Base-by-base conservation (phyloP, 164 flowering plant species). In the Chimonanthus salicifolius region DNA sequence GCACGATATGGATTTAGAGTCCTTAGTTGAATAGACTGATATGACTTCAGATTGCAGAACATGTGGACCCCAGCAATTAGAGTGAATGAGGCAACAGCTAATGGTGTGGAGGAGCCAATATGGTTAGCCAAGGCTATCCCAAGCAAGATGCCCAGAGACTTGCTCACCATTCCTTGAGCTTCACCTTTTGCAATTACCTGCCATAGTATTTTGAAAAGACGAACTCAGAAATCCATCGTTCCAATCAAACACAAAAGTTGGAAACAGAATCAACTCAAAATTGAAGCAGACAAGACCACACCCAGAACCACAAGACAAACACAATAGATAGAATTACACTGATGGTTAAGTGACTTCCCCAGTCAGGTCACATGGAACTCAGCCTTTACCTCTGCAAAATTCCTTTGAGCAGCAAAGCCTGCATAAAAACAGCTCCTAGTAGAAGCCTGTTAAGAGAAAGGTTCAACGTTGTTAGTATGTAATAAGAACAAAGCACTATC, bases 91-190 rank as follows among this genome's bases (percentile, higher is more conserved):
- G 86, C 89, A 80, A 92, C 83, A 72, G 94, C 83, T 65, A 95
- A 87, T 76, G 89, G 68, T 33, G 88, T 85, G 44, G 98, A 95
- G 74, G 92, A 83, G 60, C 91, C 94, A 54, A 92, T 77, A 77
- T 76, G 75, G 71, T 88, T 90, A 75, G 94, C 98, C 77, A 95
- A 70, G 51, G 85, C 90, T 73, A 95, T 92, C 60, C 97, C 99
- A 80, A 92, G 84, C 87, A 84, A 71, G 62, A 92, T 93, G 49
- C 99, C 98, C 49, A 95, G 79, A 67, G 87, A 89, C 81, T 90
- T 93, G 97, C 99, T 95, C 81, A 93, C 97, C 99, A 93, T 95
- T 82, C 99, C 99, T 83, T 93, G 99, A 78, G 98, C 99, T 88
- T 95, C 99, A 66, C 99, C 99, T 77, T 95, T 95, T 2, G 99